Base-by-base conservation (phyloP, 768 basidiomycete species). In the Rubroboletus pulcherrimus region DNA sequence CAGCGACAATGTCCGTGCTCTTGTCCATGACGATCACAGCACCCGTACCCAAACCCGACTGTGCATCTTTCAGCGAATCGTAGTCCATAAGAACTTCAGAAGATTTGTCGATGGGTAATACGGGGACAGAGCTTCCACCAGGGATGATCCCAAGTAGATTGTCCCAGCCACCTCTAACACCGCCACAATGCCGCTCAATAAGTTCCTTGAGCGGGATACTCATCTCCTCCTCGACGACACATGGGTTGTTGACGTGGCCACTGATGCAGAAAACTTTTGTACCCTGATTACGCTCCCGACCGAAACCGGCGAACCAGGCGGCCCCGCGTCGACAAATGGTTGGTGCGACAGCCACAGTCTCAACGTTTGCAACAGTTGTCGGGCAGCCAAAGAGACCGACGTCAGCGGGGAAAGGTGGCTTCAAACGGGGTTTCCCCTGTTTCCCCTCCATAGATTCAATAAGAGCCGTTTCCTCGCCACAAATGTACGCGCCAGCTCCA, bases 21-120 rank as follows among this genome's bases (percentile, higher is more conserved):
- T 98, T 93, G 79, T 99, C 87, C 95, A 98, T 97, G 63, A 99
- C 96, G 60, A 99, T 98, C 57, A 99, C 94, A 15, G 96, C 96
- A 54, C 96, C 96, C 0, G 96, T 99, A 19, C 96, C 96, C 57
- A 99, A 84, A 72, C 95, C 95, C n/a, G 92, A 89, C 64, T 93
- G 91, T 1, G 90, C 88, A 67, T 98, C 96, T 72, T 95, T 96
- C 58, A 98, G 80, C 7, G 96, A 98, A 74, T 99, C 96, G 67
- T 87, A 99, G 75, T 98, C 96, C 96, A 99, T 98, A 56, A 99
- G 77, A 38, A 95, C 96, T 70, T 93, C 88, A 49, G 83, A 84
- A 65, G 91, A 96, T 60, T 81, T 81, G 62, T 87, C 76, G 49
- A 83, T 91, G 8, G 93, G 93, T 38, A 99, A 76, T 44, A 99